Evolutionary conservation across 1,284 basidiomycete genomes (phyloP), one percentile per base, ranked within the genome.

Genomic region (Sparassis latifolia): DNA sequence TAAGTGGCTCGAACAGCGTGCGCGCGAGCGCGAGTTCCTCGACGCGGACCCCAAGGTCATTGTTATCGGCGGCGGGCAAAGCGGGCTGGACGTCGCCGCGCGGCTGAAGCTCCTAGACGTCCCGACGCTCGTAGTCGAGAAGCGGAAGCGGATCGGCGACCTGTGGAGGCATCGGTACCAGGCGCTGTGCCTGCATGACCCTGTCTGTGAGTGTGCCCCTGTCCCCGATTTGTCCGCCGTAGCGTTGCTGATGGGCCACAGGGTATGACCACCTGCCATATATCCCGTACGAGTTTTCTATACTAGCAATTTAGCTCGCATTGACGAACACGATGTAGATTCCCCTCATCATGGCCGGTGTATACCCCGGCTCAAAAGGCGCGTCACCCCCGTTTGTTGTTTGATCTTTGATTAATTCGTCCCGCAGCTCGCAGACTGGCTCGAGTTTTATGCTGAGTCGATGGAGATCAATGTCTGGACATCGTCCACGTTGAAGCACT

Each of bases 391-490:
- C 32, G 27, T 27, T 10, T 45, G 4, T 31, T 9, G 9, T 27
- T 4, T 27, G 5, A 27, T 5, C 9, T 29, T 10, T 48, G 7
- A 40, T 29, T 7, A 20, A 41, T 30, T 29, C 38, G 7, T 43
- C 40, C 30, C 45, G n/a, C 45, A 84, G 77, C 72, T 88, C 10
- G 84, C 79, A 0, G 78, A 82, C 58, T 88, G 83, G 79, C 71
- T 87, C 5, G 83, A 87, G 62, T 68, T 67, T 31, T 89, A 86
- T 62, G 84, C 81, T 2, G 73, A 82, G 40, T 64, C 75, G 1
- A 69, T 87, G 58, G 84, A 87, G 56, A 63, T 87, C 40, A 79
- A 83, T 63, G 71, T 82, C 29, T 87, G 85, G 84, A 79, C 77
- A 1, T 76, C 77, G 5, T 71, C 79, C 0, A 74, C 63, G 2